A percentile compares a stretch with the other conserved stretches of the same genome.
Conservation (phyloP, 2,329 filamentous ascomycete genomes). For the Penicillium sp. region DNA sequence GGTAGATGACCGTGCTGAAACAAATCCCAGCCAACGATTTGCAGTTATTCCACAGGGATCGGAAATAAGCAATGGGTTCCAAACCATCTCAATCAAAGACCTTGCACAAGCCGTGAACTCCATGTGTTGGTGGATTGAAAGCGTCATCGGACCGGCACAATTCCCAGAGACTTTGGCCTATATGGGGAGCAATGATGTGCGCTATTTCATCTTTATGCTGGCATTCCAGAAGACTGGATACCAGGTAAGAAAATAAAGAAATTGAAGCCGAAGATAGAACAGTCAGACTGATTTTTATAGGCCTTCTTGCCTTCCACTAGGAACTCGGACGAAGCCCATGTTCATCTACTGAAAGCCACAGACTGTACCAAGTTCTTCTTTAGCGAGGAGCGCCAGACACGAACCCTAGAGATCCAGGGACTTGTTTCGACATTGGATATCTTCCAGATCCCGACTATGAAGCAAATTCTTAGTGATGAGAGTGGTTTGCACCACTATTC, state of each 20-base stretch:
- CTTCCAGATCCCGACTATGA: constrained; percentile 12
- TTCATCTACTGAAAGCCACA: constrained; percentile 18
- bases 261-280: not conserved
- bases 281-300: constrained; percentile 1
- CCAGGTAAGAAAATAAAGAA: constrained; percentile 10
- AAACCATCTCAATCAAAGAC: constrained; percentile 17
- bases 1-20: constrained; percentile 5
- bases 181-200: constrained; percentile 26
- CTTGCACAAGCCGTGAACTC: constrained; percentile 21
- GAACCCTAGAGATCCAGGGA: constrained; percentile 42
- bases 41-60: constrained; percentile 15
- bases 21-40: constrained; percentile 13
- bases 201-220: constrained; percentile 25
- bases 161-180: constrained; percentile 24
- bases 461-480: constrained; percentile 12
- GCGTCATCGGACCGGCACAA: constrained; percentile 10
- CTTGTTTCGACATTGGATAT: constrained; percentile 10
- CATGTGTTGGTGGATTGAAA: constrained; percentile 25
- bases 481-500: constrained; percentile 17
- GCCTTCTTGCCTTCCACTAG: constrained; percentile 23
- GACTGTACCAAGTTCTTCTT: constrained; percentile 27
- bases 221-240: constrained; percentile 30
- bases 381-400: constrained; percentile 26
- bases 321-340: constrained; percentile 22
- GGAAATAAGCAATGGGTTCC: constrained; percentile 22